Evolutionary conservation across 2,329 filamentous ascomycete species (phyloP).

Genomic region (Zymoseptoria brevis): DNA sequence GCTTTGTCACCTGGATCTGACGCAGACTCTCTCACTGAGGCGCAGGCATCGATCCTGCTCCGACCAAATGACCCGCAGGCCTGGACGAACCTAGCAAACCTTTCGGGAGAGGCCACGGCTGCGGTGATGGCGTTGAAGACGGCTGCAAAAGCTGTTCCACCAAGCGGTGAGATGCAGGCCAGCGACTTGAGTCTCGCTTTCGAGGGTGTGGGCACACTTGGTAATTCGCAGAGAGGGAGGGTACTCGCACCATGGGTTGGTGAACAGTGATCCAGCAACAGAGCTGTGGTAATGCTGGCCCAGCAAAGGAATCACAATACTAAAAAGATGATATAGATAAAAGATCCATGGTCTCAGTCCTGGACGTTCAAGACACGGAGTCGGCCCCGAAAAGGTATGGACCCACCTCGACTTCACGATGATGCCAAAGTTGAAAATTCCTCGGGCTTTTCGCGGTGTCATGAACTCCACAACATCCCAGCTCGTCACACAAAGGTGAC

Average conservation of each 20-base stretch:
- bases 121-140: conserved; percentile 76
- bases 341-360: not conserved
- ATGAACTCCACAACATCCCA: not conserved
- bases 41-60: conserved; percentile 71
- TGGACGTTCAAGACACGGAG: not conserved
- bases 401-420: not conserved
- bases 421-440: not conserved
- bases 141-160: conserved; percentile 66
- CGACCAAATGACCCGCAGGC: conserved; percentile 70
- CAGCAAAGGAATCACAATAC: too few species aligned
- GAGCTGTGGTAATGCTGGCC: not conserved
- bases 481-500: not conserved
- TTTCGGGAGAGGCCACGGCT: conserved; percentile 47
- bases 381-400: not conserved
- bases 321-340: not conserved
- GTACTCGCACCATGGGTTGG: conserved; percentile 70
- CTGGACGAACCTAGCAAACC: conserved; percentile 66
- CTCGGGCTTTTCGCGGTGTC: not conserved
- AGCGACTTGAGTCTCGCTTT: conserved; percentile 65
- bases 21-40: conserved; percentile 52
- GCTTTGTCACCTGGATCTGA: conserved; percentile 43
- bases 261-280: not conserved
- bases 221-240: conserved; percentile 68
- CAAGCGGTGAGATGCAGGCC: conserved; percentile 59
- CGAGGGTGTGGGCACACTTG: conserved; percentile 61